These are phyloP conservation scores for Neofusicoccum parvum DNA, from an alignment of 2,329 filamentous ascomycete genomes.

Conservation along the genomic window DNA sequence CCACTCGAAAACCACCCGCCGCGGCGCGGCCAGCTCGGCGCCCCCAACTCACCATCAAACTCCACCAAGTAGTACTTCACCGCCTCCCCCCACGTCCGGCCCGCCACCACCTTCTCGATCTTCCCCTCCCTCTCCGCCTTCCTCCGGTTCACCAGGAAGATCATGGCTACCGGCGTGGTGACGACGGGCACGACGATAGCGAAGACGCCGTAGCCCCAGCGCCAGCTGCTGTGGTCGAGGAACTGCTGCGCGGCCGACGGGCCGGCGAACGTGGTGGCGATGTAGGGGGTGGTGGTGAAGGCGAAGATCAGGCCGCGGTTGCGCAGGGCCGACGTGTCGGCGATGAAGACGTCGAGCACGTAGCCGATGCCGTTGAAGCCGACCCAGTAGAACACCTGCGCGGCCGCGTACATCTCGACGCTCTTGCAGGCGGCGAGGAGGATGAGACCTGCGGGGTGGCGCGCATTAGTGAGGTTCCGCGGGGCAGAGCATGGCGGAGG, in stretches of 20 bases:
- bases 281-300: slow-evolving; percentile 64
- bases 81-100: background rate
- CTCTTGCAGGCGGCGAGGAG: slow-evolving; percentile 67
- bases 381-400: slow-evolving; percentile 64
- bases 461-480: background rate
- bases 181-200: slow-evolving; percentile 65
- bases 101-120: slow-evolving; percentile 10
- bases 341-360: slow-evolving; percentile 66
- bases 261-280: slow-evolving; percentile 66
- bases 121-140: background rate
- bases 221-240: slow-evolving; percentile 58
- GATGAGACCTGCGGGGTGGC: background rate
- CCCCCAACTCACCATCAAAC: background rate
- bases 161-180: slow-evolving; percentile 52
- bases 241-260: slow-evolving; percentile 60
- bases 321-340: slow-evolving; percentile 67
- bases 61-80: background rate
- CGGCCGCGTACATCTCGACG: slow-evolving; percentile 64
- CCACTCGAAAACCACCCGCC: no score
- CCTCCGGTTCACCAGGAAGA: background rate
- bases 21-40: no score
- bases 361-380: slow-evolving; percentile 64
- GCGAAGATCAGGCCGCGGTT: slow-evolving; percentile 68
- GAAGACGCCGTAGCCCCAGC: slow-evolving; percentile 71
- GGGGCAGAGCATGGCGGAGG: fast-evolving